Evolutionary conservation across 495 filamentous ascomycete species (phyloP).

Genomic region (Tuber calosporum): DNA sequence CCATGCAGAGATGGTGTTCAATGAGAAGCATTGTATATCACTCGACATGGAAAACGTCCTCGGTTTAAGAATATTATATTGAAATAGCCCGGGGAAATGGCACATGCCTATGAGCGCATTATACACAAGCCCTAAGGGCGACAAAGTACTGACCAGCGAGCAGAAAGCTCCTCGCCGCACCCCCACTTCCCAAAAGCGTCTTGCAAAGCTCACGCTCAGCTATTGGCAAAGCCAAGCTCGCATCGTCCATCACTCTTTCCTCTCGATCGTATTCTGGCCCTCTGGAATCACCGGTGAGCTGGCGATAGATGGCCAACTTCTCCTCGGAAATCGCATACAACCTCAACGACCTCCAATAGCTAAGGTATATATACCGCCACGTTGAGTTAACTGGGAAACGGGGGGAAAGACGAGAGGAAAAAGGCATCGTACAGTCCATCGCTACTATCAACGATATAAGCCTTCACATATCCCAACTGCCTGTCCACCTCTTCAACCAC

Average conservation of each 20-base stretch:
- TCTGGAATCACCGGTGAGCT: slow-evolving; percentile 31
- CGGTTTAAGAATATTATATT: neutral
- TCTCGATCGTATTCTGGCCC: slow-evolving; percentile 14
- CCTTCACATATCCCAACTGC: slow-evolving; percentile 29
- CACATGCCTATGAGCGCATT: neutral
- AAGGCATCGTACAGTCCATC: slow-evolving; percentile 32
- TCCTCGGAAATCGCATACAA: slow-evolving; percentile 32
- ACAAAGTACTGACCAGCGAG: slow-evolving; percentile 19
- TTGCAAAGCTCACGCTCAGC: slow-evolving; percentile 27
- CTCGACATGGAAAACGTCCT: neutral
- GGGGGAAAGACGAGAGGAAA: neutral
- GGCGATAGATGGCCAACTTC: slow-evolving; percentile 22
- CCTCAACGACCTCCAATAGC: slow-evolving; percentile 27
- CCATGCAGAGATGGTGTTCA: neutral
- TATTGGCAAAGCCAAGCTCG: slow-evolving; percentile 25
- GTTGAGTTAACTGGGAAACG: neutral
- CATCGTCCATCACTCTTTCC: slow-evolving; percentile 29
- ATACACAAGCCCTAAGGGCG: neutral
- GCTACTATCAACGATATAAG: slow-evolving; percentile 29
- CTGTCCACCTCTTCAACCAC: slow-evolving; percentile 27
- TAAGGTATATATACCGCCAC: neutral
- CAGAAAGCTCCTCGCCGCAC: slow-evolving; percentile 31
- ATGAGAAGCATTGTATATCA: neutral
- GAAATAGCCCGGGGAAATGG: neutral
- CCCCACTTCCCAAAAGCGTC: slow-evolving; percentile 32